These are phyloP conservation scores for Penicillium coffeae DNA, from an alignment of 495 filamentous ascomycete genomes.

Conservation along the genomic window DNA sequence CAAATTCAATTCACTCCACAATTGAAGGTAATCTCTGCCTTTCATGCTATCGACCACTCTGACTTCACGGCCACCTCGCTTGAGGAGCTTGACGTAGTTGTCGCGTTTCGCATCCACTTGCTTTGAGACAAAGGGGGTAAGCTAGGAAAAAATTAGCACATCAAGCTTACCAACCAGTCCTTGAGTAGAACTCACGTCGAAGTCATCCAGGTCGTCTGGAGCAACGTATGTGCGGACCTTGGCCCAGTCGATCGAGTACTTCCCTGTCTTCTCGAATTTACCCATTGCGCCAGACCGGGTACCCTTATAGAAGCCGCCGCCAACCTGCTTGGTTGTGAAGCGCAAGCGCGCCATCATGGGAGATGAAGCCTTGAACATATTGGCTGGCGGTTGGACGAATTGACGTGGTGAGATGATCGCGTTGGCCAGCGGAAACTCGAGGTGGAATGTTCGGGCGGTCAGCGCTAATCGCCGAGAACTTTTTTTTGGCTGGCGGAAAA, in stretches of 20 bases:
- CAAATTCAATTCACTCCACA: constrained; percentile 37
- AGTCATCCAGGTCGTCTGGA: constrained; percentile 60
- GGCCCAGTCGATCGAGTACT: constrained; percentile 73
- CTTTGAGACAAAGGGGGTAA: constrained; percentile 81
- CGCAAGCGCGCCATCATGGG: constrained; percentile 63
- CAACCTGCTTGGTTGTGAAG: constrained; percentile 87
- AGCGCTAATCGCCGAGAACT: constrained; percentile 40
- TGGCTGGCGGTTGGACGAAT: constrained; percentile 6
- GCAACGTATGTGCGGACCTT: constrained; percentile 91
- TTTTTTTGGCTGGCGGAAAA: constrained; percentile 37
- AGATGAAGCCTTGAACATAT: constrained; percentile 66
- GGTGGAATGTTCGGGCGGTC: constrained; percentile 23
- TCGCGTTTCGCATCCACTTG: constrained; percentile 46
- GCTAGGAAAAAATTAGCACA: constrained; percentile 41
- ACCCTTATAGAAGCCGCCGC: constrained; percentile 96
- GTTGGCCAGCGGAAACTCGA: not conserved
- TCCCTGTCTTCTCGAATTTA: constrained; percentile 76
- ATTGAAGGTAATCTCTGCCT: constrained; percentile 36
- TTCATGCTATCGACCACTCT: constrained; percentile 29
- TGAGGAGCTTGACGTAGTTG: constrained; percentile 34
- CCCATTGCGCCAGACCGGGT: constrained; percentile 85
- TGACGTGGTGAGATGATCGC: not conserved
- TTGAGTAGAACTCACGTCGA: constrained; percentile 56
- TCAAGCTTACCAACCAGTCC: not conserved
- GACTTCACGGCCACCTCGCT: constrained; percentile 20